These are phyloP conservation scores for Mycothermus thermophilus DNA, from an alignment of 495 filamentous ascomycete genomes.

Conservation along the genomic window DNA sequence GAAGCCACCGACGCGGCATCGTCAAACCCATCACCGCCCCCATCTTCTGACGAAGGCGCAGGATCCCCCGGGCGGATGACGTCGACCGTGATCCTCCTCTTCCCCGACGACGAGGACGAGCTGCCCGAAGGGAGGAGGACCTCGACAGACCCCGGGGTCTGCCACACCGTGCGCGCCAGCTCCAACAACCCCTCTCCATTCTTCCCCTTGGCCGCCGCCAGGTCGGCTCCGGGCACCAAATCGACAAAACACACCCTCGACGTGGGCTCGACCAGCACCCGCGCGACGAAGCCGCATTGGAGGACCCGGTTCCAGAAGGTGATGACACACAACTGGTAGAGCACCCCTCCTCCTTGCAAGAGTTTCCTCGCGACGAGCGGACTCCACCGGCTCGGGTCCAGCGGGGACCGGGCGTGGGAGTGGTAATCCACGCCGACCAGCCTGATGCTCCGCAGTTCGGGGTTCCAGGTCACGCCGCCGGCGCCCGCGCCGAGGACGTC, in stretches of 20 bases:
- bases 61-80: constrained; percentile 6
- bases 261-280: constrained; percentile 8
- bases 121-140: not conserved
- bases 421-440: too few species aligned
- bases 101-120: not conserved
- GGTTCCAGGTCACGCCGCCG: too few species aligned
- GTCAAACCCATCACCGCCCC: not conserved
- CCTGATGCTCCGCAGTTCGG: too few species aligned
- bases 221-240: constrained; percentile 2
- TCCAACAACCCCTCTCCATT: constrained; percentile 3
- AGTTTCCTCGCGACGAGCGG: too few species aligned
- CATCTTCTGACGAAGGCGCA: constrained; percentile 1
- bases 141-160: constrained; percentile 8
- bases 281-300: constrained; percentile 9
- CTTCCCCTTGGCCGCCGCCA: not conserved
- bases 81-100: constrained; percentile 2
- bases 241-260: constrained; percentile 8
- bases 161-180: constrained; percentile 8
- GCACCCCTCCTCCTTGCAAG: not conserved
- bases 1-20: too few species aligned
- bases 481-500: too few species aligned
- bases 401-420: too few species aligned
- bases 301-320: constrained; percentile 13
- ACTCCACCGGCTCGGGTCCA: too few species aligned
- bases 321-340: constrained; percentile 14